Base-by-base conservation (phyloP, 2,329 filamentous ascomycete genomes). In the Trichoderma atrobrunneum region DNA sequence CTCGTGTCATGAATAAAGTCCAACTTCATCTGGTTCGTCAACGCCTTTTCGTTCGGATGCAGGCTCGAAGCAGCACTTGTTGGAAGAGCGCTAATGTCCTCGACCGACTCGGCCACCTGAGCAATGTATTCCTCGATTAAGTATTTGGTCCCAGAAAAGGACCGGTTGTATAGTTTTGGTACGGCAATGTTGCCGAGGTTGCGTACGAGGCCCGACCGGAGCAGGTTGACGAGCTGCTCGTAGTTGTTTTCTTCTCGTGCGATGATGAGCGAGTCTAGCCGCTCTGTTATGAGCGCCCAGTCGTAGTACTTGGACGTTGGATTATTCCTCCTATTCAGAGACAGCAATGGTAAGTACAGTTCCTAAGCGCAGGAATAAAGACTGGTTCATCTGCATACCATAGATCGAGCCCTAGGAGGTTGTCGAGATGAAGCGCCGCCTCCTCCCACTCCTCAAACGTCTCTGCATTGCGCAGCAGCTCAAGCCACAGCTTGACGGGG, bases 151-250 rank as follows among this genome's bases (percentile, higher is more conserved):
- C 95, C 95, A 1, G 92, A 92, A 79, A 96, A 96, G 14, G 93
- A 92, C 72, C 91, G 88, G 77, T 95, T 95, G 83, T 94, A 98
- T 1, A 98, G 85, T 74, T 90, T 90, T 2, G 93, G 90, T 1
- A 91, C 89, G 1, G 93, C 93, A 76, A 98, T 97, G 79, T 97
- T 97, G 72, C 94, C 95, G n/a, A 97, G 85, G 78, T 98, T 97
- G 43, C 95, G 90, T 34, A 97, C 88, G 21, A 92, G 85, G 3
- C 90, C 94, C 16, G 93, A 94, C 30, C 94, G 91, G 51, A 97
- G 86, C 21, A 97, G 87, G 78, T 94, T 94, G 73, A 94, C 90
- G 8, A 97, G 85, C 18, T 89, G 88, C 71, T 93, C 86, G 57
- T 95, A 87, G 80, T 97, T 92, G 74, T 89, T 89, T 59, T 90